Evolutionary conservation across 1,284 basidiomycete species (phyloP).

Genomic region (Papiliotrema nemorosa): DNA sequence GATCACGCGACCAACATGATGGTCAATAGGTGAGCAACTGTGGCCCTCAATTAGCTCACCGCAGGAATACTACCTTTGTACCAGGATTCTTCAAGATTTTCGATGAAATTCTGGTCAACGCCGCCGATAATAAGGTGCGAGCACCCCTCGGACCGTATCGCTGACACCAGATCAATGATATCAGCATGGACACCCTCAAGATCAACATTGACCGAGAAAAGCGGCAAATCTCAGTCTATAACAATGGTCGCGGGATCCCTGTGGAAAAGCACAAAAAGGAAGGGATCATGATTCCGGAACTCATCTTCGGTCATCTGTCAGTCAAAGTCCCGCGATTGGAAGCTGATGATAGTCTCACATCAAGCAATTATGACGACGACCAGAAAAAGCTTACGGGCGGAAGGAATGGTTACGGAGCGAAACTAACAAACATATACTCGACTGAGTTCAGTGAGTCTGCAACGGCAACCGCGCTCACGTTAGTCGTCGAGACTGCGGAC

Average conservation of each 20-base stretch:
- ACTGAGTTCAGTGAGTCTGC: conserved; percentile 67
- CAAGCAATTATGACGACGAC: conserved; percentile 97
- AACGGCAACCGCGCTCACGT: conserved; percentile 6
- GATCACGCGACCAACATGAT: conserved; percentile 76
- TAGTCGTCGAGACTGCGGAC: conserved; percentile 92
- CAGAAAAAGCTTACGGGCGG: conserved; percentile 99
- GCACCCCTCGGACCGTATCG: no score
- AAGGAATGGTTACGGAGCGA: conserved; percentile 97
- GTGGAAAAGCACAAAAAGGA: conserved; percentile 93
- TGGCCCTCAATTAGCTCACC: background rate
- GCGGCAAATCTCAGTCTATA: conserved; percentile 85
- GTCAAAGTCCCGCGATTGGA: conserved; percentile 7
- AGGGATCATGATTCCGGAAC: conserved; percentile 92
- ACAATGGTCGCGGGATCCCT: conserved; percentile 95
- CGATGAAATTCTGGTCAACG: conserved; percentile 98
- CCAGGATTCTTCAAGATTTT: conserved; percentile 99
- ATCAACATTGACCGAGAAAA: conserved; percentile 81
- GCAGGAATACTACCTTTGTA: conserved; percentile 78
- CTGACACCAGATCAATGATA: conserved; percentile 71
- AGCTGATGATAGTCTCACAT: conserved; percentile 60
- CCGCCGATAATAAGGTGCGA: conserved; percentile 94
- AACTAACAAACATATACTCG: conserved; percentile 98
- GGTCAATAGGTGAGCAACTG: conserved; percentile 56
- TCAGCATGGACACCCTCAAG: conserved; percentile 83
- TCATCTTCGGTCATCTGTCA: conserved; percentile 90